These are phyloP conservation scores for Colletotrichum cereale DNA, from an alignment of 2,329 filamentous ascomycete species.

Conservation along the genomic window DNA sequence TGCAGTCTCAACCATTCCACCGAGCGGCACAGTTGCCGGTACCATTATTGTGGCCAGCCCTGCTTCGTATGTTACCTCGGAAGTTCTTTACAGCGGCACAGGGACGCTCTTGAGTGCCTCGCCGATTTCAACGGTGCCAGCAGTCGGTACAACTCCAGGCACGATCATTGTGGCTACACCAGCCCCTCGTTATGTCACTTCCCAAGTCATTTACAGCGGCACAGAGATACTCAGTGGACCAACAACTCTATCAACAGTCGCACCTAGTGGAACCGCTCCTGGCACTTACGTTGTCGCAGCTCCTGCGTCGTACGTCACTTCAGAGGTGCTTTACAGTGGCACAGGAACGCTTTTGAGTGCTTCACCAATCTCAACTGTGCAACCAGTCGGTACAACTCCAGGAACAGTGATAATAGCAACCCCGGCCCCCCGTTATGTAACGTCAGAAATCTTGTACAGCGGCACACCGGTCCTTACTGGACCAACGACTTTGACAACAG, in stretches of 20 bases:
- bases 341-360: constrained; percentile 5
- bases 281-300: constrained; percentile 36
- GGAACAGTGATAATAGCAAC: constrained; percentile 31
- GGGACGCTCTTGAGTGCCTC: not conserved
- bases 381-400: constrained; percentile 2
- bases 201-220: constrained; percentile 22
- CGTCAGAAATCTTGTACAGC: constrained; percentile 13
- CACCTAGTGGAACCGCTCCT: constrained; percentile 7
- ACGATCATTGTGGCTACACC: constrained; percentile 29
- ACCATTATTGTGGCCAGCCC: constrained; percentile 21
- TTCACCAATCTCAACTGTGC: constrained; percentile 7
- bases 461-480: constrained; percentile 9
- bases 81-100: constrained; percentile 15
- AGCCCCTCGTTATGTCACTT: constrained; percentile 12
- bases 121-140: constrained; percentile 23
- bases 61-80: constrained; percentile 22
- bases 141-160: constrained; percentile 28
- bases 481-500: constrained; percentile 5
- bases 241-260: constrained; percentile 26
- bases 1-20: constrained; percentile 13
- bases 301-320: constrained; percentile 20
- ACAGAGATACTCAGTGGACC: constrained; percentile 14
- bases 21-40: constrained; percentile 12
- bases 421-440: constrained; percentile 20
- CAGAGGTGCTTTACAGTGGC: constrained; percentile 10